Percentiles rank a stretch among this genome's conserved stretches.
Evolutionary conservation across 2,329 filamentous ascomycete genomes (phyloP).

Genomic region (Aspergillus quadrilineatus): DNA sequence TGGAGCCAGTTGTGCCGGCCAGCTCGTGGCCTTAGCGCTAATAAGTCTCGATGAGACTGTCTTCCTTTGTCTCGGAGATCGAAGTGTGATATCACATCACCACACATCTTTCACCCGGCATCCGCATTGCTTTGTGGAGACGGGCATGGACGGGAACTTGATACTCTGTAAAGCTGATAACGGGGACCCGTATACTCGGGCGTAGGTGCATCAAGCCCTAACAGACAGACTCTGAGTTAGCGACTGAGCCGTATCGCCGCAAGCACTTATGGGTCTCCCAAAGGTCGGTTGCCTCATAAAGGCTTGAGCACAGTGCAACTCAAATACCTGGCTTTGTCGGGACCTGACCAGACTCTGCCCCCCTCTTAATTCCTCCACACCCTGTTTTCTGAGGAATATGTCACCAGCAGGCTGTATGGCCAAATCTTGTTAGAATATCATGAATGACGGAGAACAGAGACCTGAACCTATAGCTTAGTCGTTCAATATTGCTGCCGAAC

Average conservation of each 20-base stretch:
- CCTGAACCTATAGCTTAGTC: not conserved
- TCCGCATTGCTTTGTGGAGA: not conserved
- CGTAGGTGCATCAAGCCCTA: not conserved
- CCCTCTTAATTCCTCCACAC: not conserved
- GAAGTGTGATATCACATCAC: not conserved
- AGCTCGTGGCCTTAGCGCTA: not conserved
- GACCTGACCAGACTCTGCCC: not conserved
- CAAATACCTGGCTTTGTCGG: not conserved
- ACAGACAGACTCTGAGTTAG: not conserved
- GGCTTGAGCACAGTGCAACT: not conserved
- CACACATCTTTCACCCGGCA: not conserved
- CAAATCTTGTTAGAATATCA: no score
- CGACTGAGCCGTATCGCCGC: not conserved
- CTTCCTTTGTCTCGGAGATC: not conserved
- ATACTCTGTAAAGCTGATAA: not conserved
- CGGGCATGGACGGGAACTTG: not conserved
- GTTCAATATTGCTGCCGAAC: not conserved
- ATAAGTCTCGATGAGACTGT: not conserved
- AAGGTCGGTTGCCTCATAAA: no score
- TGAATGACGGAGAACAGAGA: no score
- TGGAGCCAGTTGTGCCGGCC: not conserved
- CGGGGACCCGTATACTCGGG: not conserved
- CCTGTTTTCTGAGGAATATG: not conserved
- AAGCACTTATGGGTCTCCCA: not conserved
- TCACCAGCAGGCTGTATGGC: no score